Evolutionary conservation across 140 eudicot species (phyloP).

Genomic region (Bidens hawaiensis): DNA sequence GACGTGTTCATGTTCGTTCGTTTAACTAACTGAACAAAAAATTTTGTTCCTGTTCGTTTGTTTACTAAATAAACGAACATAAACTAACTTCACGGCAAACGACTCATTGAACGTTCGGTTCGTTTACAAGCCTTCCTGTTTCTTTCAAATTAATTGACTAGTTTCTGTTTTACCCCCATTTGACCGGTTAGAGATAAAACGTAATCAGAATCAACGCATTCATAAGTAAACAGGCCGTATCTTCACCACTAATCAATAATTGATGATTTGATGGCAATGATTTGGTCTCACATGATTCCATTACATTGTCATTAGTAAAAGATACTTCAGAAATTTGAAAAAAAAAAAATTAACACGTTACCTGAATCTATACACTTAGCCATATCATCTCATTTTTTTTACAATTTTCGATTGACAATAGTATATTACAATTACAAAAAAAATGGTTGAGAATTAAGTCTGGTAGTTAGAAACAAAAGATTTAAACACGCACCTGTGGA

Average conservation of each 20-base stretch:
- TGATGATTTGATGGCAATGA: too few relatives aligned
- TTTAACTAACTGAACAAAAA: too few relatives aligned
- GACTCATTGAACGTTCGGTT: too few relatives aligned
- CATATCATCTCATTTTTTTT: too few relatives aligned
- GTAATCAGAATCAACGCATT: background rate
- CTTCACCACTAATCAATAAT: too few relatives aligned
- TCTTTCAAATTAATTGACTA: background rate
- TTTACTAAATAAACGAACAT: too few relatives aligned
- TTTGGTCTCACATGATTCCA: background rate
- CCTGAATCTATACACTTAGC: too few relatives aligned
- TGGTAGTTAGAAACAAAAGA: background rate
- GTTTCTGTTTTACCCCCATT: background rate
- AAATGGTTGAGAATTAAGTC: background rate
- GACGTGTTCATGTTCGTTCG: too few relatives aligned
- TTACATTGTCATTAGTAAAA: background rate
- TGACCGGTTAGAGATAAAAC: background rate
- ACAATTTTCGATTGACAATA: background rate
- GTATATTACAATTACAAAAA: background rate
- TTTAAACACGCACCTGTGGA: conserved; percentile 45
- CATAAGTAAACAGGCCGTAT: background rate
- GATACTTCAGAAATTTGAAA: background rate
- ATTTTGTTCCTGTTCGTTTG: too few relatives aligned
- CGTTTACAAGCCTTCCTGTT: too few relatives aligned
- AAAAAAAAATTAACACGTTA: too few relatives aligned
- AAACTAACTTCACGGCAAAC: too few relatives aligned